Evolutionary conservation across 441 rosid genomes (phyloP).

Genomic region (Corymbia citriodora): DNA sequence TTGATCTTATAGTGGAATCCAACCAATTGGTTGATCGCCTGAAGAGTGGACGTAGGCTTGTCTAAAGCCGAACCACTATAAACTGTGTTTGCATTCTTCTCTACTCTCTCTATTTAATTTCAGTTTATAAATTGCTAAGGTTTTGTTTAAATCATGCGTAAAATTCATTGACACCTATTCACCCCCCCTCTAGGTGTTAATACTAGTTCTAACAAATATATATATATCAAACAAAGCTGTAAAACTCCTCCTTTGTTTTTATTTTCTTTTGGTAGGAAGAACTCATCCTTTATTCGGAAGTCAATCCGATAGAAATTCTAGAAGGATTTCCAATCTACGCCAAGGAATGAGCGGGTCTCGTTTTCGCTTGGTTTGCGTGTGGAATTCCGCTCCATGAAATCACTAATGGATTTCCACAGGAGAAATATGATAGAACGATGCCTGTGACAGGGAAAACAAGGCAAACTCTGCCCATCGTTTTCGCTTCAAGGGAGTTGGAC

Average conservation of each 20-base stretch:
- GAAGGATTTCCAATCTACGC: neutral
- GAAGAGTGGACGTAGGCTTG: too few relatives aligned
- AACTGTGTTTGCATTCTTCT: too few relatives aligned
- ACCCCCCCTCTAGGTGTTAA: too few relatives aligned
- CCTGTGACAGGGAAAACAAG: too few relatives aligned
- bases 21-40: too few relatives aligned
- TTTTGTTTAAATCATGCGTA: too few relatives aligned
- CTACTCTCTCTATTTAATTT: too few relatives aligned
- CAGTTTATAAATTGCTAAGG: too few relatives aligned
- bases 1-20: too few relatives aligned
- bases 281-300: neutral
- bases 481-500: neutral
- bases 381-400: neutral
- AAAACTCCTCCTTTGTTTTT: neutral
- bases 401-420: neutral
- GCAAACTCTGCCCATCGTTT: neutral
- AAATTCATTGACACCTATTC: too few relatives aligned
- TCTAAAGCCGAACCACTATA: too few relatives aligned
- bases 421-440: neutral
- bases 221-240: neutral
- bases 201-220: neutral
- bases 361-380: neutral
- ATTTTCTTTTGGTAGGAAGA: neutral
- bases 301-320: neutral
- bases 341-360: neutral